These are phyloP conservation scores for Carex pumila DNA, from an alignment of 176 grass and related monocot genomes.

Conservation along the genomic window DNA sequence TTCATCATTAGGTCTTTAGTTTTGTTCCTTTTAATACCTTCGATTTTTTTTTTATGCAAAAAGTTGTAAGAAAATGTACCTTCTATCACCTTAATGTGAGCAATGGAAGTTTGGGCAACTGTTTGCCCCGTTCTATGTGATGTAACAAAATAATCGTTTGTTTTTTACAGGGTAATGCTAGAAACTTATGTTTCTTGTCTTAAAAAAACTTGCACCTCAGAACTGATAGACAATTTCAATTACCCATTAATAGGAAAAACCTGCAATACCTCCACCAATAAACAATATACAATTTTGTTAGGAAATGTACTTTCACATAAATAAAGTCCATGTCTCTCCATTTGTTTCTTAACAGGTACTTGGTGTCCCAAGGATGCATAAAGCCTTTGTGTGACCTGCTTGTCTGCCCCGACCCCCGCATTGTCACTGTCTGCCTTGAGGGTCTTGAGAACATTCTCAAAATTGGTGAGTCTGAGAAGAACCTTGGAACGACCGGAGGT, in stretches of 20 bases:
- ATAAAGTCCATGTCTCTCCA: neutral
- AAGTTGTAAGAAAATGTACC: neutral
- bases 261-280: neutral
- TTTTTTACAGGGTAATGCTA: no score
- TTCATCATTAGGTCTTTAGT: neutral
- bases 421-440: constrained; percentile 80
- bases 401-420: constrained; percentile 66
- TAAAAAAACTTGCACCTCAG: neutral
- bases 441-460: constrained; percentile 95
- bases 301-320: neutral
- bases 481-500: constrained; percentile 29
- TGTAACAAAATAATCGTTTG: neutral
- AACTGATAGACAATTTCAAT: neutral
- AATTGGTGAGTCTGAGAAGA: constrained; percentile 77
- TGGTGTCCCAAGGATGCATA: constrained; percentile 71
- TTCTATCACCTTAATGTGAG: neutral
- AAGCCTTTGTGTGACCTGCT: constrained; percentile 85
- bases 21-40: neutral
- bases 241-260: neutral
- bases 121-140: neutral
- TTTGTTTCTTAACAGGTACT: constrained; percentile 32
- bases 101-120: neutral
- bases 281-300: neutral
- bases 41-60: neutral
- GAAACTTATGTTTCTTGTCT: neutral